These are phyloP conservation scores for Phytopythium ostracodes DNA, from an alignment of 352 stramenopile genomes.

Conservation along the genomic window DNA sequence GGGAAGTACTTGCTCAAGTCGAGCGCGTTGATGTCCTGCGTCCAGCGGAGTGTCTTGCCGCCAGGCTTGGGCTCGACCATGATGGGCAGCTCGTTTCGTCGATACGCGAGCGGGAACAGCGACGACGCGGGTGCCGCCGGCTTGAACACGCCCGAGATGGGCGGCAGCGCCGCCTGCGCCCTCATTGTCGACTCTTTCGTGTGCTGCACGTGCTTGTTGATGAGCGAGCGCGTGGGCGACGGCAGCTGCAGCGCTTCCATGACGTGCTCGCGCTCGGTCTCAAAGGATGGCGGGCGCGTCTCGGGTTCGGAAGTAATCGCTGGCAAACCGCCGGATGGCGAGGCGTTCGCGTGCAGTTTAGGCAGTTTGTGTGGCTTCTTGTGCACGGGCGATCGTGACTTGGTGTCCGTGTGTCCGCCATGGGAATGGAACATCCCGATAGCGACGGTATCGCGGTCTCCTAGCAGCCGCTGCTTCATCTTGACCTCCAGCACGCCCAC, in stretches of 20 bases:
- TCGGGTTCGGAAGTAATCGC: slow-evolving; percentile 2
- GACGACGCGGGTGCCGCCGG: slow-evolving; percentile 29
- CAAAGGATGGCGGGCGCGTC: slow-evolving; percentile 34
- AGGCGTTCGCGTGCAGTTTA: slow-evolving; percentile 18
- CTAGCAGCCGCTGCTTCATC: slow-evolving; percentile 57
- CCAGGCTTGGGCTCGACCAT: slow-evolving; percentile 53
- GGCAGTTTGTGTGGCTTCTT: slow-evolving; percentile 56
- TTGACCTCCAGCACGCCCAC: slow-evolving; percentile 63
- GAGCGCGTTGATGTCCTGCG: slow-evolving; percentile 47
- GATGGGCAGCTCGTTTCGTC: slow-evolving; percentile 61
- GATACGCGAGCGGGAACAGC: slow-evolving; percentile 55
- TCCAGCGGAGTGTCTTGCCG: slow-evolving; percentile 58
- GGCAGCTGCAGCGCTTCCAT: slow-evolving; percentile 53
- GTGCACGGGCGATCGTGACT: slow-evolving; percentile 11
- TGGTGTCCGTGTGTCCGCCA: neutral
- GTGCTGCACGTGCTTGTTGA: slow-evolving; percentile 48
- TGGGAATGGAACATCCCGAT: slow-evolving; percentile 32
- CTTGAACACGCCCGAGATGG: slow-evolving; percentile 54
- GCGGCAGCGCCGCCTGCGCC: slow-evolving; percentile 31
- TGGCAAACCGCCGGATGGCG: slow-evolving; percentile 12
- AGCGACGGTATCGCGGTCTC: slow-evolving; percentile 40
- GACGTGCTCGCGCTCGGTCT: slow-evolving; percentile 34
- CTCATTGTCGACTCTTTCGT: slow-evolving; percentile 35
- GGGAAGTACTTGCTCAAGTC: slow-evolving; percentile 88
- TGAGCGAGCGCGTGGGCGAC: slow-evolving; percentile 51